Evolutionary conservation across 495 filamentous ascomycete genomes (phyloP).

Genomic region (Lophium mytilinum): DNA sequence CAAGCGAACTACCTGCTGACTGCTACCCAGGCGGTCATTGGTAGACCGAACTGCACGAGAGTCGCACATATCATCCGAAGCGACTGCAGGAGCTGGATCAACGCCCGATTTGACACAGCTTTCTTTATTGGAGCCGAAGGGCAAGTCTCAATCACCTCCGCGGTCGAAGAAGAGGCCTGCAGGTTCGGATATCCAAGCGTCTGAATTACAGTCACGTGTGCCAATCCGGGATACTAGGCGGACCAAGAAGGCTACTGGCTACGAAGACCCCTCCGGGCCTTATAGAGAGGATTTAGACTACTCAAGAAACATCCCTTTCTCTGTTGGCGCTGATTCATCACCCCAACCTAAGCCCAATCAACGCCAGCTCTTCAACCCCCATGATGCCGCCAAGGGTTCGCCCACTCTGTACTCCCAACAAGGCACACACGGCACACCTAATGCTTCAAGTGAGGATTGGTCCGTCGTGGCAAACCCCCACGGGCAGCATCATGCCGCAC

Average conservation of each 20-base stretch:
- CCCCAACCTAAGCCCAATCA: constrained; percentile 2
- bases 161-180: constrained; percentile 19
- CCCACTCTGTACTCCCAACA: background rate
- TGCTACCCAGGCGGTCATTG: background rate
- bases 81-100: constrained; percentile 12
- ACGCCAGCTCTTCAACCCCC: constrained; percentile 7
- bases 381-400: constrained; percentile 1
- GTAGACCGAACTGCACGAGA: background rate
- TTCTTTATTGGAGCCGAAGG: constrained; percentile 8
- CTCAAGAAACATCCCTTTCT: constrained; percentile 10
- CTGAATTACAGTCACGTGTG: background rate
- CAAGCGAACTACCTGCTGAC: too few relatives aligned
- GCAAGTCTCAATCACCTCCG: constrained; percentile 1
- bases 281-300: constrained; percentile 4
- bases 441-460: constrained; percentile 21
- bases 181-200: constrained; percentile 14
- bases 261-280: constrained; percentile 9
- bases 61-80: constrained; percentile 7
- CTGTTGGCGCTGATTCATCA: constrained; percentile 2
- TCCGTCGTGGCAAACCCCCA: constrained; percentile 15
- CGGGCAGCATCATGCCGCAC: constrained; percentile 9
- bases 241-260: constrained; percentile 11
- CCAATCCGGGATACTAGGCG: background rate
- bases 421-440: constrained; percentile 6
- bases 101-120: constrained; percentile 15